A percentile compares a stretch with the other conserved stretches of the same genome.
Conservation (phyloP, 2,329 filamentous ascomycete species). For the Xylaria arbuscula region DNA sequence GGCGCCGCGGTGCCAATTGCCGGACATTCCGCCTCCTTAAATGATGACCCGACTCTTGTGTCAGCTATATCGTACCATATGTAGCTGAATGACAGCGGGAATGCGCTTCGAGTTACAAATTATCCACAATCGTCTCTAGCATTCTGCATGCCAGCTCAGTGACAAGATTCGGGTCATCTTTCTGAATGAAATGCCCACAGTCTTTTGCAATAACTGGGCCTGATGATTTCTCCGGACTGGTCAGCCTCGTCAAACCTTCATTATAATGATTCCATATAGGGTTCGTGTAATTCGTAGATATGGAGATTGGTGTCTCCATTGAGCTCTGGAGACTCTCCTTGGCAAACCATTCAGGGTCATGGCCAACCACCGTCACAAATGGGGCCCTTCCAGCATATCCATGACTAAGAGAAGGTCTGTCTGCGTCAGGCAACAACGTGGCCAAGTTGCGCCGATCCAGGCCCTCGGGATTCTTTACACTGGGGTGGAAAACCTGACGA, state of each 20-base stretch:
- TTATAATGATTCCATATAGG: constrained; percentile 66
- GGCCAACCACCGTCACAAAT: constrained; percentile 62
- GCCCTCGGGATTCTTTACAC: constrained; percentile 61
- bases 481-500: constrained; percentile 59
- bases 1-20: not conserved
- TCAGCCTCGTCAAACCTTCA: constrained; percentile 59
- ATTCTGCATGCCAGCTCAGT: constrained; percentile 43
- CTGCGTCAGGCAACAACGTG: constrained; percentile 56
- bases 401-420: constrained; percentile 55
- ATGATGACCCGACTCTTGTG: not conserved
- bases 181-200: constrained; percentile 67
- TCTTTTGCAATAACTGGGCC: constrained; percentile 60
- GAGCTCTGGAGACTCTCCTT: constrained; percentile 54
- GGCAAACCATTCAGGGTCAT: constrained; percentile 64
- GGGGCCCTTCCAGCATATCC: constrained; percentile 51
- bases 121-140: constrained; percentile 30
- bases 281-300: constrained; percentile 64
- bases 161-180: constrained; percentile 62
- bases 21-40: not conserved
- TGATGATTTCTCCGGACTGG: constrained; percentile 52
- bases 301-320: constrained; percentile 47
- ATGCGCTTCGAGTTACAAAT: constrained; percentile 6
- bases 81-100: not conserved
- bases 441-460: constrained; percentile 60
- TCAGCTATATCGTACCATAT: not conserved